Evolutionary conservation across 139 green algal genomes (phyloP), one percentile per base, ranked within the genome.

Genomic region (Volvox reticuliferus): DNA sequence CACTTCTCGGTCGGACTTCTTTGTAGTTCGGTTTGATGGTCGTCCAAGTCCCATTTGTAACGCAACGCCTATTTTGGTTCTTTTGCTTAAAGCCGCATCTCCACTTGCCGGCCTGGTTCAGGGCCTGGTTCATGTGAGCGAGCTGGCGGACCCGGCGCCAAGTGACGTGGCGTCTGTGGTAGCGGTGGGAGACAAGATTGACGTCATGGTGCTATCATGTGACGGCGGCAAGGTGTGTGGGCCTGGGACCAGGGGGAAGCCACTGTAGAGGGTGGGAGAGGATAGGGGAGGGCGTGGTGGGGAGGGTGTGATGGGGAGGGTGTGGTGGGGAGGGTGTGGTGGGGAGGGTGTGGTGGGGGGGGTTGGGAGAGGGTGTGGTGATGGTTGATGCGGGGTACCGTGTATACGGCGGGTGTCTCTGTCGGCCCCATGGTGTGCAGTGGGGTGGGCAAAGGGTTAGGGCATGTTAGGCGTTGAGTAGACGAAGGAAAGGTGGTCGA

Each of bases 131-230:
- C 96, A 98, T 91, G 75, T 98, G 5, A 94, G 80, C 21, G 96
- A 99, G 95, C 94, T 98, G 91, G 93, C 88, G 50, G 90, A 94
- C 0, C 28, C 30, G 2, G 65, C 63, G 17, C 69, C 92, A 5
- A 61, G 65, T 24, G 89, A 94, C n/a, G 35, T 79, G 22, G 69
- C 93, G 2, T 93, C 96, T 21, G 93, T 96, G 12, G 90, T 94
- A 16, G 87, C 95, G 79, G 93, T 96, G 71, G 97, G 97, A 3
- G 93, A 97, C 37, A 12, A 88, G 32, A 88, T 99, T 55, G 97
- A 99, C 90, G 97, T 99, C 14, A 96, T 97, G 96, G 91, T 98
- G 50, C 36, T 98, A 2, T 94, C 94, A 21, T 24, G 67, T 14
- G 92, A 86, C 24, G 17, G 93, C 78, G 95, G 95, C 50, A 96